Base-by-base conservation (phyloP, 805 yeast genomes). In the Spathaspora arborariae region DNA sequence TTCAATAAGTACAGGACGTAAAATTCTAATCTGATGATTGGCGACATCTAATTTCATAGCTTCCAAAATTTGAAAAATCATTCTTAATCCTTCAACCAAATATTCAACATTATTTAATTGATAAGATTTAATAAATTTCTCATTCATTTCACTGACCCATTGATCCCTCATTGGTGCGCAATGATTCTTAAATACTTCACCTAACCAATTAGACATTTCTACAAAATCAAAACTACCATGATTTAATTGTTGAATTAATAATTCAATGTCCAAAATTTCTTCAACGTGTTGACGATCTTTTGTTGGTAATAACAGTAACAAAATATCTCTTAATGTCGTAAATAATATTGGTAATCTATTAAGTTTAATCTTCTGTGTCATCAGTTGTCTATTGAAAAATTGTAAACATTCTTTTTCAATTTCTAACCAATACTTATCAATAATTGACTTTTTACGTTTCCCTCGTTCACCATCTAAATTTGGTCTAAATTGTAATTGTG, bases 1-100 rank as follows among this genome's bases (percentile, higher is more conserved):
- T 56, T 88, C 90, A 48, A 89, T 80, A 41, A 92, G 72, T 2
- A 85, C 84, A 2, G 96, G 96, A 57, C 97, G 76, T 45, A 90
- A 70, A 18, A 88, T 81, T 54, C 96, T 76, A 45, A 92, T 88
- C 67, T 91, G 97, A 61, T 91, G 96, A 66, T 91, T 91, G 13
- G 97, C 96, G 46, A 90, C 94, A 59, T 92, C 97, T 51, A 91
- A 73, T 63, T 91, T 92, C 96, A 91, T 90, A 9, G 96, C 92
- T 64, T 91, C 97, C 52, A 92, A 72, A 48, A 92, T 85, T 49
- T 86, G 84, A 60, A 91, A 88, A 7, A 88, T 76, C 63, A 83
- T 78, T 46, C 90, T 76, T 45, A 92, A 68, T 1, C 95, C 97
- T 27, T 82, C 88, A 24, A 88, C 85, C 36, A 90, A 69, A 51